phyloP scores from a whole-genome alignment of 371 early-diverging fungal genomes.

The Mucor saturninus region DNA sequence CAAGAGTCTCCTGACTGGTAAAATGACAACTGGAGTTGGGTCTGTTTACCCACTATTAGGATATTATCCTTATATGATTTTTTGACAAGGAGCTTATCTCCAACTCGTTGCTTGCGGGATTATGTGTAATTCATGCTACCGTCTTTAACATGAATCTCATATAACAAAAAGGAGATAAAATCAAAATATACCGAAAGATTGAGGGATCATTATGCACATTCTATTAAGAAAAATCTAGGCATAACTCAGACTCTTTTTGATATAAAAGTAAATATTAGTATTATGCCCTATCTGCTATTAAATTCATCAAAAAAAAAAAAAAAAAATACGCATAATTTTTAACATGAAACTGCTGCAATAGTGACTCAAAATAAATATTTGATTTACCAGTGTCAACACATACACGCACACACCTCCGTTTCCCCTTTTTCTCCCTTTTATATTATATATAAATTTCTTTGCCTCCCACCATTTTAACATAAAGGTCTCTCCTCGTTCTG shows the following conservation, averaged over 20 bases:
- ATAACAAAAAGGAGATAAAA: background rate
- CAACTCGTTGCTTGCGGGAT: too few species aligned
- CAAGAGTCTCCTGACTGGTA: background rate
- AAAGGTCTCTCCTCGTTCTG: background rate
- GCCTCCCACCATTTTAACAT: background rate
- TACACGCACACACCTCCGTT: background rate
- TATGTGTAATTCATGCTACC: too few species aligned
- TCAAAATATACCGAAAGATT: slow-evolving; percentile 2
- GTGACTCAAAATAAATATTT: background rate
- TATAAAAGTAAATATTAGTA: background rate
- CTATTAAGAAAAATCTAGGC: background rate
- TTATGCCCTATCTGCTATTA: too few species aligned
- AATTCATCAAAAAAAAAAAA: background rate
- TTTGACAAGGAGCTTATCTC: too few species aligned
- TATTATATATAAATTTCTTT: background rate
- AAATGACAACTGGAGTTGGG: background rate
- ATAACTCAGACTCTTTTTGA: background rate
- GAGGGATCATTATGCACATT: slow-evolving; percentile 4
- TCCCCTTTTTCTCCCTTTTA: background rate
- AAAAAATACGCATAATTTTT: background rate
- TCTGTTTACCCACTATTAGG: background rate
- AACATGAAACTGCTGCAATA: background rate
- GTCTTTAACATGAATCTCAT: background rate
- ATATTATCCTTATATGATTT: background rate
- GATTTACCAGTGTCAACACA: background rate